Evolutionary conservation across 2,329 filamentous ascomycete genomes (phyloP).

Genomic region (Aspergillus transmontanensis): DNA sequence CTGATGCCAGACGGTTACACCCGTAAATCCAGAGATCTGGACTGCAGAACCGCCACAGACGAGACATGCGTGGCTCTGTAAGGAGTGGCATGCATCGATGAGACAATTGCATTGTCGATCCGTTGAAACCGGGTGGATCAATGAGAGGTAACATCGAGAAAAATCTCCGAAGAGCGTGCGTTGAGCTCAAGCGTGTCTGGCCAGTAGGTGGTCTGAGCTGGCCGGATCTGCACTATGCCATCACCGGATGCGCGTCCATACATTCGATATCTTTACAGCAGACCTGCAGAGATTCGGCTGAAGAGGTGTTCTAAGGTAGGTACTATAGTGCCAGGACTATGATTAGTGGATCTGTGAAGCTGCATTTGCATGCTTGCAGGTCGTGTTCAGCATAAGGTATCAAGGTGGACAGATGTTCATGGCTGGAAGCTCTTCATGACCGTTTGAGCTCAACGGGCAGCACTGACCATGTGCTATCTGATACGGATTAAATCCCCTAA

Average conservation of each 20-base stretch:
- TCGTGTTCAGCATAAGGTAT: not conserved
- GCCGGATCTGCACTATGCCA: slow-evolving; percentile 3
- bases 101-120: slow-evolving; percentile 12
- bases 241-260: not conserved
- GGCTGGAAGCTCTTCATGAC: not conserved
- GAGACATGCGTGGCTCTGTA: not conserved
- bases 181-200: not conserved
- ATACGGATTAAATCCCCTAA: not conserved
- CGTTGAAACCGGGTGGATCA: not conserved
- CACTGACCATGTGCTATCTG: not conserved
- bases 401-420: not conserved
- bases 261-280: not conserved
- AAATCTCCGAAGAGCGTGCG: slow-evolving; percentile 5
- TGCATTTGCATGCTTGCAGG: not conserved
- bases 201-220: not conserved
- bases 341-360: not conserved
- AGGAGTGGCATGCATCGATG: not conserved
- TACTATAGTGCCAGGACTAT: not conserved
- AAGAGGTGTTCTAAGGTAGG: not conserved
- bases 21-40: slow-evolving; percentile 7
- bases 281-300: not conserved
- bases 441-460: not conserved
- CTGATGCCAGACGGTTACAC: slow-evolving; percentile 5
- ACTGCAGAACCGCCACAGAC: slow-evolving; percentile 1
- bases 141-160: not conserved